Percentiles rank a stretch among this genome's conserved stretches.
Evolutionary conservation across 495 filamentous ascomycete species (phyloP).

Genomic region (Xylaria scruposa): DNA sequence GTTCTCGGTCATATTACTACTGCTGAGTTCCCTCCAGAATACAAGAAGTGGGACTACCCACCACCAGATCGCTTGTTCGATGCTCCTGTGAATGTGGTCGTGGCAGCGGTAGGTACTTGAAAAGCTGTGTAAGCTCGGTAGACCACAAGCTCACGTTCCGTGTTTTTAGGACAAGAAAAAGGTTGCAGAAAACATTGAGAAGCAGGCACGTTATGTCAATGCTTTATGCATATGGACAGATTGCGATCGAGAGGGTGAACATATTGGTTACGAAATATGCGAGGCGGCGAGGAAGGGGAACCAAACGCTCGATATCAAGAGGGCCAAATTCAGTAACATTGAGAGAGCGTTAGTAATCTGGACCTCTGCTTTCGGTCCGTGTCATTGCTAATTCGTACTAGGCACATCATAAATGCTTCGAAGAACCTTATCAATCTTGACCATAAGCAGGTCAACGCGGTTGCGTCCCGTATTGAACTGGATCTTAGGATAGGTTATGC

Average conservation of each 20-base stretch:
- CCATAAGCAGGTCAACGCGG: constrained; percentile 84
- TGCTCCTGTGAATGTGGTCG: constrained; percentile 69
- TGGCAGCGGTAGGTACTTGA: constrained; percentile 62
- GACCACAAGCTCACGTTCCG: constrained; percentile 19
- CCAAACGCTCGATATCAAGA: constrained; percentile 73
- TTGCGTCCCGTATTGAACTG: constrained; percentile 87
- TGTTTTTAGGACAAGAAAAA: constrained; percentile 71
- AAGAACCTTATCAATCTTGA: constrained; percentile 78
- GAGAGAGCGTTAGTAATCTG: constrained; percentile 75
- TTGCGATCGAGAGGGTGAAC: constrained; percentile 96
- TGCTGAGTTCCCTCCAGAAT: constrained; percentile 72
- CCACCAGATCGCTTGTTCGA: constrained; percentile 82
- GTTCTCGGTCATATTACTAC: constrained; percentile 85
- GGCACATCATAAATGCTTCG: constrained; percentile 86
- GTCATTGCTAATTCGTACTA: constrained; percentile 38
- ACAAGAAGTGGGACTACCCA: constrained; percentile 80
- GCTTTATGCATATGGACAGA: constrained; percentile 97
- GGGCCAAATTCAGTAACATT: constrained; percentile 94
- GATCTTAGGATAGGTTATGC: constrained; percentile 90
- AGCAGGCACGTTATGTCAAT: constrained; percentile 70
- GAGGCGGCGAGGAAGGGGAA: constrained; percentile 80
- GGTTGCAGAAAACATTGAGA: constrained; percentile 84
- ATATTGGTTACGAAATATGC: constrained; percentile 93
- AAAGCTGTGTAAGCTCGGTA: neutral
- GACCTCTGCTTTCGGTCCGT: neutral